Evolutionary conservation across 2,329 filamentous ascomycete species (phyloP), one percentile per base, ranked within the genome.

Genomic region (Septoria linicola): DNA sequence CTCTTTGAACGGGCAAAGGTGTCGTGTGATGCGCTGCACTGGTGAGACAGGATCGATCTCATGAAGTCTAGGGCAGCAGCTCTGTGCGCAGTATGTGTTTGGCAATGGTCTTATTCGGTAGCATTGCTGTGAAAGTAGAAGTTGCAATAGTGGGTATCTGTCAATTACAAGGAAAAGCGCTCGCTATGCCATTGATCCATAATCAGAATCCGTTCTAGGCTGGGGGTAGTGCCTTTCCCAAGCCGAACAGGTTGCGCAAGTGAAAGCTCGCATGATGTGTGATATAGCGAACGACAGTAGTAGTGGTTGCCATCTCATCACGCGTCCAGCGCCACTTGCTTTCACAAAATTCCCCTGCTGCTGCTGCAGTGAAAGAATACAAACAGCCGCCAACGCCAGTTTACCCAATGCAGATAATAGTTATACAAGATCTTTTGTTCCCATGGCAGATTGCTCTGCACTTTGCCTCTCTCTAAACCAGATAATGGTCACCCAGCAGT

Each of bases 361-460:
- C 16, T 30, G 35, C 27, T 35, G 37, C 17, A 31, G 35, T 21
- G 35, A 37, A 25, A 32, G 40, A 35, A 46, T 47, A 16, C 37
- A 42, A 25, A 49, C 16, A 41, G 27, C 46, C 37, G 14, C 46
- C 49, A 58, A 58, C 52, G 46, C 55, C 55, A n/a, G 44, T 37
- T 43, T 43, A 41, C 34, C 32, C 44, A 35, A 50, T 53, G 52
- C 46, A 48, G 34, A 43, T 46, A 49, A 51, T 55, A 48, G 32
- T 27, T 55, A 53, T 49, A 58, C 36, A 50, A 45, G 46, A 19
- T 49, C 39, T 53, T 54, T 58, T 51, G 30, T 41, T 45, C 45
- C 43, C 46, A 52, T 34, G 41, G 53, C 55, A 49, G 55, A 58
- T 58, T 57, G 57, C 57, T 57, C 54, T 41, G 51, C 57, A 31